Base-by-base conservation (phyloP, 805 yeast genomes). In the Ogataea dorogensis region DNA sequence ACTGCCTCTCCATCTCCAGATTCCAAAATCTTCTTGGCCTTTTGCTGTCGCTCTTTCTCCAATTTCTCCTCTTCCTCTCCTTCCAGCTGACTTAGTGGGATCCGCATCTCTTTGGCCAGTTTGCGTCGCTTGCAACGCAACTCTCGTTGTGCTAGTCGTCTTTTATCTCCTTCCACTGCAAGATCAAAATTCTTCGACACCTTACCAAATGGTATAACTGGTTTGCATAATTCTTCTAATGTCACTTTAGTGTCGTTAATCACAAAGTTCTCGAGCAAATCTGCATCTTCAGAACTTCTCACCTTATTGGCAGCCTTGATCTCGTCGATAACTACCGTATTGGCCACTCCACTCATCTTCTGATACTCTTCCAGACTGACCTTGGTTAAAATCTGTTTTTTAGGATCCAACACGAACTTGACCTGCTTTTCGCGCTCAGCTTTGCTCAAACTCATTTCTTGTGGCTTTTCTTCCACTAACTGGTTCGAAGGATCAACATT, bases 221-320 rank as follows among this genome's bases (percentile, higher is more conserved):
- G 86, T 47, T 73, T 79, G 60, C 93, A 84, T 33, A 85, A 61
- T 39, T 84, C 91, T 2, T 73, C 77, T 75, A 85, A 71, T 0
- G 77, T 78, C 54, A 84, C 74, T 17, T 55, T 56, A 1, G 71
- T 69, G 27, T 74, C 73, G 50, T 79, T 77, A 23, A 84, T 63
- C 6, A 61, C 46, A 28, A 60, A 67, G 11, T 67, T 56, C 12
- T 69, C 60, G 13, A 66, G 65, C 19, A 70, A 55, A 6, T 68
- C 59, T n/a, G 66, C 64, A 17, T 58, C 61, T 16, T 65, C 70
- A 9, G 47, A 48, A 24, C 48, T 31, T 47, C 71, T 43, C 42
- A 68, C 45, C 50, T 59, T 49, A 24, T 68, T 57, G 45, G 70
- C 50, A 2, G 36, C 31, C 28, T 7, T 43, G 24, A 43, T 53